Conservation (phyloP, 352 stramenopile genomes). For the Pythium chondricola region DNA sequence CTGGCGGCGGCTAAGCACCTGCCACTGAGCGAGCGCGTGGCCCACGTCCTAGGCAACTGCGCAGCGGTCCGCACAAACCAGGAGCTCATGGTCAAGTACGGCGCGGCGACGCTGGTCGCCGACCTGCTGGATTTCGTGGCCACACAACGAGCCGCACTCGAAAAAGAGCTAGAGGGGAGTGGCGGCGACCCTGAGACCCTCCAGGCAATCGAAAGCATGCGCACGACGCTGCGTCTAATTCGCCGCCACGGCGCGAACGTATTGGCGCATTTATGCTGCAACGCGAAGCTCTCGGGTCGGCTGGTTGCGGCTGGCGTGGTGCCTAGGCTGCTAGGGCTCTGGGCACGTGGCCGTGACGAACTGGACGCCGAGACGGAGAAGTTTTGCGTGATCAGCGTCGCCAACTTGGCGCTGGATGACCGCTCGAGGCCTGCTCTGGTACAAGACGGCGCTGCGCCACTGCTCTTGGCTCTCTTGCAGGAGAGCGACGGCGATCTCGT, state of each 20-base stretch:
- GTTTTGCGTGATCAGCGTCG: conserved; percentile 51
- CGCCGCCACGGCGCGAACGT: conserved; percentile 50
- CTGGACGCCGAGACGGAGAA: conserved; percentile 62
- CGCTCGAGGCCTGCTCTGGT: conserved; percentile 55
- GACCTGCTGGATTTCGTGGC: conserved; percentile 23
- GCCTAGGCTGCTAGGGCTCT: conserved; percentile 41
- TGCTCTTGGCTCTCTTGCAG: conserved; percentile 49
- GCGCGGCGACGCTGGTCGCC: conserved; percentile 18
- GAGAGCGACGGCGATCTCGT: neutral
- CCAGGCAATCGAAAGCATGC: neutral
- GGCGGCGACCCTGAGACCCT: neutral
- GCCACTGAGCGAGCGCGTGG: conserved; percentile 20
- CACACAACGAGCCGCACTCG: conserved; percentile 1
- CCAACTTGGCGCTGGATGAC: conserved; percentile 72
- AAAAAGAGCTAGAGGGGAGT: conserved; percentile 5
- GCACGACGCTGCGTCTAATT: conserved; percentile 9
- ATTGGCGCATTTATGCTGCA: conserved; percentile 70
- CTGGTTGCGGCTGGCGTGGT: conserved; percentile 53
- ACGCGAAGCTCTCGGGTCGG: conserved; percentile 53
- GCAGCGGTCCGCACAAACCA: conserved; percentile 34
- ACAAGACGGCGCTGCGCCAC: conserved; percentile 46
- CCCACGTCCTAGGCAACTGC: conserved; percentile 32
- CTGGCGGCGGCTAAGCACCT: conserved; percentile 25
- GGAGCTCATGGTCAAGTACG: conserved; percentile 32
- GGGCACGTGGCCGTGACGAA: neutral